Conservation (phyloP, 2,329 filamentous ascomycete genomes). For the Colletotrichum sp. region DNA sequence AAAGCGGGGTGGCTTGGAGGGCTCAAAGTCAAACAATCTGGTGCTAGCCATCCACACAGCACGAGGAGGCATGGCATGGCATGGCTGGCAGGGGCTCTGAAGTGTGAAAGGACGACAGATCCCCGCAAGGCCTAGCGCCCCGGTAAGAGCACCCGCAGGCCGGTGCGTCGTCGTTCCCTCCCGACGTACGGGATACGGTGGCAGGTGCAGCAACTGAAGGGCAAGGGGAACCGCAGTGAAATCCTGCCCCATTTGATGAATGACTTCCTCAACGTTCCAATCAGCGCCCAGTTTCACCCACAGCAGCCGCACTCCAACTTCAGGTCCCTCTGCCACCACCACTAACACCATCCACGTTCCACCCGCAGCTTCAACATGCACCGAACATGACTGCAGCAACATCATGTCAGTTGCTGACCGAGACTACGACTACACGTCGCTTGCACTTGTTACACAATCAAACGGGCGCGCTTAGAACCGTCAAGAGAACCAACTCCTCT, state of each 20-base stretch:
- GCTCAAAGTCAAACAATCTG: not conserved
- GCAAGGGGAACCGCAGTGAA: not conserved
- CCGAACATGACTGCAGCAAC: not conserved
- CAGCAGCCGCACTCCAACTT: not conserved
- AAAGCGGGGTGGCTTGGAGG: conserved; percentile 13
- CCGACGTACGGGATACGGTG: not conserved
- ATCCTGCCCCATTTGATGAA: not conserved
- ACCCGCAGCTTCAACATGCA: not conserved
- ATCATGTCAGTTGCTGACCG: not conserved
- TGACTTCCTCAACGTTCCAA: not conserved
- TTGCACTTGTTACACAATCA: not conserved
- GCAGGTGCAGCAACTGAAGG: not conserved
- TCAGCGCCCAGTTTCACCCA: not conserved
- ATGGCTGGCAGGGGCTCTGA: not conserved
- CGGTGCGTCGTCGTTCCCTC: not conserved
- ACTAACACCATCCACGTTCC: not conserved
- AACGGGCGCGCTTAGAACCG: not conserved
- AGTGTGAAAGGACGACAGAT: not conserved
- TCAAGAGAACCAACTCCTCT: not conserved
- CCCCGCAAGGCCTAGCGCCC: not conserved
- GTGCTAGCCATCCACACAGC: not conserved
- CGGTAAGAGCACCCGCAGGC: not conserved
- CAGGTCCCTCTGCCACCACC: not conserved
- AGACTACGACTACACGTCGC: not conserved
- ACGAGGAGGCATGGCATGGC: not conserved